Base-by-base conservation (phyloP, 1,284 basidiomycete genomes). In the Cryptococcus sp. region DNA sequence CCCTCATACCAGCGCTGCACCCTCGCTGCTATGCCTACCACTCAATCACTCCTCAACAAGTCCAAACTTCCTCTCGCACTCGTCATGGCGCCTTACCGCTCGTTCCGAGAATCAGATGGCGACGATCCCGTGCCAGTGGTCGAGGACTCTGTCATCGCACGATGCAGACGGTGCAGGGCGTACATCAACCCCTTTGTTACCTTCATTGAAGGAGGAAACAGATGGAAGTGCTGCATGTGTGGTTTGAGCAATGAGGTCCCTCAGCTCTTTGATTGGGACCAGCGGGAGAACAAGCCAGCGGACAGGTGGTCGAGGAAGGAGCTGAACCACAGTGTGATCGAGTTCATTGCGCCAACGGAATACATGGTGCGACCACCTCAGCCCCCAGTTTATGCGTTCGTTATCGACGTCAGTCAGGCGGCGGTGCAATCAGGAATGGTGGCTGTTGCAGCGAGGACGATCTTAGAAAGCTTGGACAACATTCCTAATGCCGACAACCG, bases 151-250 rank as follows among this genome's bases (percentile, higher is more conserved):
- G 90, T 99, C 49, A 99, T 99, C 70, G 95, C 96, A 48, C 90
- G 96, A 47, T 99, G 96, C 81, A 86, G 96, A 63, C 87, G 95
- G 42, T 99, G 96, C 84, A 86, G 96, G 72, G 92, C 93, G 46
- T 99, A 99, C 81, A 99, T 99, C 81, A 98, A 99, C 77, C 95
- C 96, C 4, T 99, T 92, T 74, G 94, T 98, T 44, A 92, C 93
- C 69, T 99, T 99, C 77, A 93, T 97, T 74, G 96, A 99, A 75
- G 93, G 93, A 62, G 96, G 96, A 39, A 94, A 93, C 79, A 86
- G 94, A 83, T 98, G 96, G 96, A 91, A 96, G 77, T 99, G 96
- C 79, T 97, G 93, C 81, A 94, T 99, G 92, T 99, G 96, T 80
- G 92, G 90, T 71, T 88, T 99, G 84, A 91, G 91, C 59, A 99